These are phyloP conservation scores for Paecilomyces variotii DNA, from an alignment of 2,329 filamentous ascomycete species.

Conservation along the genomic window DNA sequence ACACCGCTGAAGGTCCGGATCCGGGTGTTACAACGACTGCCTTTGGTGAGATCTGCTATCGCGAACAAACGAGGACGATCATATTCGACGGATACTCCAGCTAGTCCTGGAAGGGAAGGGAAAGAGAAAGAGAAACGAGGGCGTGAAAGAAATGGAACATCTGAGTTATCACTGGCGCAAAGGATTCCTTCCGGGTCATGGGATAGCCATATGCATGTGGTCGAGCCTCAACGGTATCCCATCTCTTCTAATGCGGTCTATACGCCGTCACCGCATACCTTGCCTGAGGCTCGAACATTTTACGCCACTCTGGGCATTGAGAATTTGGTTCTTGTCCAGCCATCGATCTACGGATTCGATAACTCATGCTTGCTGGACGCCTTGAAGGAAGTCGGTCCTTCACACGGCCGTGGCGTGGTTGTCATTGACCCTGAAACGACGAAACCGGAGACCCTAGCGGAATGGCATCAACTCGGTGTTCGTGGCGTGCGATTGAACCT, in stretches of 20 bases:
- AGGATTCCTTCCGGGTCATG: slow-evolving; percentile 37
- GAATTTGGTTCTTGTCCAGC: slow-evolving; percentile 54
- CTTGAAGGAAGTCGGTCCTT: slow-evolving; percentile 41
- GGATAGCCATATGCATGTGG: slow-evolving; percentile 59
- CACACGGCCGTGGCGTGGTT: slow-evolving; percentile 48
- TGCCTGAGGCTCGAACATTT: slow-evolving; percentile 46
- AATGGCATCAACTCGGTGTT: slow-evolving; percentile 52
- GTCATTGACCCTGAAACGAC: slow-evolving; percentile 44
- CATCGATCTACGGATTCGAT: slow-evolving; percentile 54
- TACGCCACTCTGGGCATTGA: slow-evolving; percentile 44
- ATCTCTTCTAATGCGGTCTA: slow-evolving; percentile 45
- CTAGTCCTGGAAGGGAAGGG: not conserved
- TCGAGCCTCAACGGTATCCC: slow-evolving; percentile 47
- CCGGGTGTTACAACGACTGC: not conserved
- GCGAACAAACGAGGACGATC: slow-evolving; percentile 1
- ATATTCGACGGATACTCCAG: slow-evolving; percentile 4
- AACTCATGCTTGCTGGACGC: slow-evolving; percentile 53
- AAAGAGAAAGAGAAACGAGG: not conserved
- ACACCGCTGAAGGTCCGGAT: not conserved
- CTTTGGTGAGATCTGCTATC: not conserved
- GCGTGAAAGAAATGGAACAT: not conserved
- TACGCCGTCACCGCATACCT: slow-evolving; percentile 41
- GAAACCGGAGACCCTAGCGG: slow-evolving; percentile 30
- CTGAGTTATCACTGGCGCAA: slow-evolving; percentile 9
- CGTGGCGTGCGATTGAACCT: slow-evolving; percentile 54